Conservation (phyloP, 306 rosid genomes). For the Potentilla sterilis region DNA sequence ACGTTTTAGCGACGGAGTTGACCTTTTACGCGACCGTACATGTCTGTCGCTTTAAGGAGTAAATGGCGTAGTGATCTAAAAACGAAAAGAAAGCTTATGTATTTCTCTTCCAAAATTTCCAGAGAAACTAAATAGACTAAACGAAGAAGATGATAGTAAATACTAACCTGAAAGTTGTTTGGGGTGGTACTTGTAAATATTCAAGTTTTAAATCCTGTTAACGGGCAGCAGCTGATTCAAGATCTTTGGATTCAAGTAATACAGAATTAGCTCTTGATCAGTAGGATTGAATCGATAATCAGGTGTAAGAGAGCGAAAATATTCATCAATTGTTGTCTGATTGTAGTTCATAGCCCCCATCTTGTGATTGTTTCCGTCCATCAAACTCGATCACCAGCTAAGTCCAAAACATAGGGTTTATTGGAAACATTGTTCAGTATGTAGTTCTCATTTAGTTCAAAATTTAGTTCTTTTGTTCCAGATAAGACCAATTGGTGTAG, state of each 20-base stretch:
- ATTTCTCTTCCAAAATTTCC: no score
- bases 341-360: neutral
- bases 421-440: neutral
- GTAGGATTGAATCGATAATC: conserved; percentile 6
- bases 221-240: neutral
- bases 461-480: no score
- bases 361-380: neutral
- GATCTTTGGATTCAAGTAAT: neutral
- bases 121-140: neutral
- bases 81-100: no score
- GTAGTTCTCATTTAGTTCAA: neutral
- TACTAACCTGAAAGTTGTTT: neutral
- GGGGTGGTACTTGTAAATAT: neutral
- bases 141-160: neutral
- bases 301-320: neutral
- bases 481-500: neutral
- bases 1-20: no score
- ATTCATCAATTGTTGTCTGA: neutral
- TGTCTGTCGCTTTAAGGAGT: no score
- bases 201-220: neutral
- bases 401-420: no score
- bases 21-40: no score
- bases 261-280: neutral
- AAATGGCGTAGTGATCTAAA: no score
- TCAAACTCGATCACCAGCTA: neutral